These are phyloP conservation scores for Ogataea dorogensis DNA, from an alignment of 805 yeast species.

Conservation along the genomic window DNA sequence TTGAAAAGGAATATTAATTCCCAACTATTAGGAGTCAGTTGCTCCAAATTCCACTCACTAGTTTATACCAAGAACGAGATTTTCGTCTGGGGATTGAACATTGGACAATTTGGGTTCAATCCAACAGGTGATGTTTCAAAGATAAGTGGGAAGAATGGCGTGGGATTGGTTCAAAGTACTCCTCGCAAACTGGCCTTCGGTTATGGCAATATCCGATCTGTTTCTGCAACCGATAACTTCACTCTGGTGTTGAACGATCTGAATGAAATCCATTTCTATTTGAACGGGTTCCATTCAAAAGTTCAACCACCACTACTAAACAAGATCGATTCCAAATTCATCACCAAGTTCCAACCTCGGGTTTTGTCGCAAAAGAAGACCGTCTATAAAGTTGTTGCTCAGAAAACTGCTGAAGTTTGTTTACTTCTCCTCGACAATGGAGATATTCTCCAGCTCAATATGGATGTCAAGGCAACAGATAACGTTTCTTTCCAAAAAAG, in stretches of 20 bases:
- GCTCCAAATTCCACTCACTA: constrained; percentile 69
- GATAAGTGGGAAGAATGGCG: constrained; percentile 10
- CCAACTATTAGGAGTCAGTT: constrained; percentile 45
- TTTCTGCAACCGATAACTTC: constrained; percentile 63
- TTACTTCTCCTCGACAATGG: constrained; percentile 60
- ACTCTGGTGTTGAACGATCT: constrained; percentile 61
- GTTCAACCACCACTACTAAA: constrained; percentile 35
- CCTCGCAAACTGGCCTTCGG: constrained; percentile 37
- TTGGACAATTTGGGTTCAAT: constrained; percentile 75
- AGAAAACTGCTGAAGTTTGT: constrained; percentile 41
- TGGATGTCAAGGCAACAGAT: constrained; percentile 25
- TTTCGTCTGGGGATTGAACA: constrained; percentile 73
- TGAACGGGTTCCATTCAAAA: constrained; percentile 55
- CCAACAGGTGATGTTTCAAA: constrained; percentile 17
- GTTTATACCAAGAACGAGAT: constrained; percentile 51
- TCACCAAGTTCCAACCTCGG: constrained; percentile 55
- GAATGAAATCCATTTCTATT: constrained; percentile 62
- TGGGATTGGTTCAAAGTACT: constrained; percentile 13
- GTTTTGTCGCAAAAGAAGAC: constrained; percentile 40
- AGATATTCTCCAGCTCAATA: constrained; percentile 43
- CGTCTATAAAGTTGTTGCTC: constrained; percentile 35
- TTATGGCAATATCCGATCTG: constrained; percentile 50
- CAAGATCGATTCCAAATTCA: constrained; percentile 41
- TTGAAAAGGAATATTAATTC: constrained; percentile 34
- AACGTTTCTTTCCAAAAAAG: constrained; percentile 40